A percentile compares a stretch with the other conserved stretches of the same genome.
These are phyloP conservation scores for Stentor coeruleus DNA, from an alignment of 73 alveolate genomes.

Conservation along the genomic window DNA sequence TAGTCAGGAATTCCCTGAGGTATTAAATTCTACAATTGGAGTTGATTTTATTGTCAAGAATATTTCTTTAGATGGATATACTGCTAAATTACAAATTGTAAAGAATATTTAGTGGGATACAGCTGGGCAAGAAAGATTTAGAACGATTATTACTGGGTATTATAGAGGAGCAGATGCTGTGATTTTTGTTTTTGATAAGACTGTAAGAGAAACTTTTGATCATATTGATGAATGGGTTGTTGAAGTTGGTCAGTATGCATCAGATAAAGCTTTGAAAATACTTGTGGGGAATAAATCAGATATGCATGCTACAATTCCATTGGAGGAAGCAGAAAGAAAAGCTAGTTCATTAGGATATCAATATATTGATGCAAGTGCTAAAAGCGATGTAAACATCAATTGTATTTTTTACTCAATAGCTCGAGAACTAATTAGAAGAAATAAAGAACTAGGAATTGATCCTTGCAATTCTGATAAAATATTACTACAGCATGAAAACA, in stretches of 20 bases:
- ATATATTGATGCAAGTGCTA: not conserved
- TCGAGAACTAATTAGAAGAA: not conserved
- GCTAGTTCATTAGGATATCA: not conserved
- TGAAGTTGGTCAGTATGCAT: slow-evolving; percentile 33
- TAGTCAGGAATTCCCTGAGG: not conserved
- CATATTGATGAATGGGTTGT: slow-evolving; percentile 36
- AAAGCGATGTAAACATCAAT: not conserved
- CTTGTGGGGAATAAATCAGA: slow-evolving; percentile 50
- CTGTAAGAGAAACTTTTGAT: slow-evolving; percentile 41
- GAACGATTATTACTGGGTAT: slow-evolving; percentile 69
- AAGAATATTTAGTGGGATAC: slow-evolving; percentile 66
- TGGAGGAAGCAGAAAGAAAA: not conserved
- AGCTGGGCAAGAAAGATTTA: slow-evolving; percentile 79
- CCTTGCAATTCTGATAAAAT: too few relatives aligned
- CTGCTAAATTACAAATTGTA: slow-evolving; percentile 30
- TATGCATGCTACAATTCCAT: not conserved
- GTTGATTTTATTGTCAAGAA: not conserved
- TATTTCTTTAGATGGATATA: not conserved
- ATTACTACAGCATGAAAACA: too few relatives aligned
- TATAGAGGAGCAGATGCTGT: slow-evolving; percentile 50
- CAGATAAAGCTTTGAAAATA: slow-evolving; percentile 28
- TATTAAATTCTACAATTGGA: not conserved
- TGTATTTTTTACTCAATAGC: not conserved
- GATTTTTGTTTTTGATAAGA: slow-evolving; percentile 38
- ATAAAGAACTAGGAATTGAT: too few relatives aligned